Evolutionary conservation across 169 alveolate species (phyloP), one percentile per base, ranked within the genome.

Genomic region (Cryptosporidium tyzzeri): DNA sequence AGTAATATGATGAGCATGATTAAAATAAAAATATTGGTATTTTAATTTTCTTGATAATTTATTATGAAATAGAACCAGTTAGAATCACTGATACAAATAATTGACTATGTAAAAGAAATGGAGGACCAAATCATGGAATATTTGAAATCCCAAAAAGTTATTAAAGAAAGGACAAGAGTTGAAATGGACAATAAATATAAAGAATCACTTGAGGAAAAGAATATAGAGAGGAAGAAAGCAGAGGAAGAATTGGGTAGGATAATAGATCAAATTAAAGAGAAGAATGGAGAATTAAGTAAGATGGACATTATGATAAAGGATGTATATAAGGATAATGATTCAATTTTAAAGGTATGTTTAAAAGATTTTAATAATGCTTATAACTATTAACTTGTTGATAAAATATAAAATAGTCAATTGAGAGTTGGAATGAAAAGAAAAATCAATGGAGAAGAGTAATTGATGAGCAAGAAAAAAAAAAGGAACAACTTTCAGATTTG

Each of bases 401-500:
- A 16, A 37, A 41, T 10, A 18, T 8, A 5, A 39, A 3, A 29
- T n/a, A 80, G 89, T 41, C 18, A 35, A 37, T 23, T 3, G n/a
- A 31, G 29, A 29, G 35, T 61, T 80, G 74, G 89, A 51, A 62
- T 5, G 67, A 80, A 23, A 21, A 26, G 62, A 80, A 62, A 37
- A 41, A 4, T 35, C 14, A 62, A 1, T 80, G 80, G 80, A 44
- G 41, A 23, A 7, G 14, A 8, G 50, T 41, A n/a, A 12, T 62
- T 37, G 68, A 48, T 41, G 89, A 80, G 37, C 75, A 80, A 14
- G 74, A 80, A 48, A 55, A 37, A 45, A 80, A 61, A 35, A 26
- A 14, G 29, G 62, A 80, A 29, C 74, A 80, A 37, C 70, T 80
- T 41, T 44, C 75, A 23, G 75, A 80, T 65, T 48, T 80, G 44